Conservation (phyloP, 176 grass and related monocot genomes). For the Lolium multiflorum region DNA sequence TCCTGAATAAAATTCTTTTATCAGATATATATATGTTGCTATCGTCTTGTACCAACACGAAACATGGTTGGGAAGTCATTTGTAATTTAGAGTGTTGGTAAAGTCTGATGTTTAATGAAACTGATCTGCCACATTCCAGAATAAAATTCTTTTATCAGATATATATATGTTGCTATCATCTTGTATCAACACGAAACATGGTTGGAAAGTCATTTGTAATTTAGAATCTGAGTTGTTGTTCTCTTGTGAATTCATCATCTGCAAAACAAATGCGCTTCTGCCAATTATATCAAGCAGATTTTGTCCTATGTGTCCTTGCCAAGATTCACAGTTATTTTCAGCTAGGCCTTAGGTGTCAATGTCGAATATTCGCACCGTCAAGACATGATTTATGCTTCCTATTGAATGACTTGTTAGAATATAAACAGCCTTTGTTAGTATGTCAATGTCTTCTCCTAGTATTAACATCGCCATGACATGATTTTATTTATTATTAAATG, state of each 20-base stretch:
- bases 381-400: not conserved
- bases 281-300: not conserved
- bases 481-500: too few species aligned
- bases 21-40: not conserved
- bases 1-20: conserved; percentile 10
- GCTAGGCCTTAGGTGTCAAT: not conserved
- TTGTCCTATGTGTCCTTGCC: not conserved
- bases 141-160: too few species aligned
- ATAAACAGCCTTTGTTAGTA: not conserved
- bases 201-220: not conserved
- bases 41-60: not conserved
- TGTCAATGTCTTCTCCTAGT: too few species aligned
- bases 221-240: not conserved
- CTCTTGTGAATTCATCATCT: not conserved
- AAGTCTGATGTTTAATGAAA: too few species aligned
- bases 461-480: too few species aligned
- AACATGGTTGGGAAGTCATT: not conserved
- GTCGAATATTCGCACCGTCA: not conserved
- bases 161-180: not conserved
- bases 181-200: not conserved
- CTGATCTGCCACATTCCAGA: too few species aligned
- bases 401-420: conserved; percentile 7
- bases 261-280: not conserved
- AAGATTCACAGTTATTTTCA: not conserved
- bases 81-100: not conserved